Evolutionary conservation across 1,284 basidiomycete species (phyloP).

Genomic region (Papiliotrema laurentii): DNA sequence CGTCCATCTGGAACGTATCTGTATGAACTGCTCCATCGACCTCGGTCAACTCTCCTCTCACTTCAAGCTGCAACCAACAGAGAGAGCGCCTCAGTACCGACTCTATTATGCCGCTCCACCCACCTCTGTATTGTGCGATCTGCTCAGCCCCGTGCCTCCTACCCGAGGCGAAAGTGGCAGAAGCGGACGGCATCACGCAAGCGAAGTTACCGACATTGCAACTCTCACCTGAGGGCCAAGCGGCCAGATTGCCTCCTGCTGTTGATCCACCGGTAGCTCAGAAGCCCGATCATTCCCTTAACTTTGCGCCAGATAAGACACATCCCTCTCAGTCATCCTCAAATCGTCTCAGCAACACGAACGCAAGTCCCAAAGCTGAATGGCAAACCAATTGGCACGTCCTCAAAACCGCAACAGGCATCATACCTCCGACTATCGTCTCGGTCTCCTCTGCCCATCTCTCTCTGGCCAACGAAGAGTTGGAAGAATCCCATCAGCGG

Average conservation of each 20-base stretch:
- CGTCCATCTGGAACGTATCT: no score
- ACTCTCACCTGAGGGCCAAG: no score
- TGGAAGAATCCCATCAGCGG: not conserved
- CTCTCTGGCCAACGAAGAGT: not conserved
- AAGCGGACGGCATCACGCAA: no score
- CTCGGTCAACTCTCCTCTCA: no score
- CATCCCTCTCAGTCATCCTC: not conserved
- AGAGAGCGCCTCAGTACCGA: no score
- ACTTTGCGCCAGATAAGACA: not conserved
- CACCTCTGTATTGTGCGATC: constrained; percentile 13
- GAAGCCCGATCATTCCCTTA: no score
- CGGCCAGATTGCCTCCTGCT: not conserved
- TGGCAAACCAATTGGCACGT: constrained; percentile 12
- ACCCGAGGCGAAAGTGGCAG: no score
- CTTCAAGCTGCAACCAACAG: no score
- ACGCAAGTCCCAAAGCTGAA: not conserved
- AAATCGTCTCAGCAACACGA: not conserved
- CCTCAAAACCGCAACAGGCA: constrained; percentile 9
- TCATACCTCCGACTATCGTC: not conserved
- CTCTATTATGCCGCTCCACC: not conserved
- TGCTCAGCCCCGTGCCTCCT: constrained; percentile 18
- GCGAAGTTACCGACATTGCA: no score
- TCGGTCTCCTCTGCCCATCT: not conserved
- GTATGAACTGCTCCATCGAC: no score
- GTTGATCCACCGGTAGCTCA: not conserved